These are phyloP conservation scores for Phialophora tarda DNA, from an alignment of 2,329 filamentous ascomycete genomes.

Conservation along the genomic window DNA sequence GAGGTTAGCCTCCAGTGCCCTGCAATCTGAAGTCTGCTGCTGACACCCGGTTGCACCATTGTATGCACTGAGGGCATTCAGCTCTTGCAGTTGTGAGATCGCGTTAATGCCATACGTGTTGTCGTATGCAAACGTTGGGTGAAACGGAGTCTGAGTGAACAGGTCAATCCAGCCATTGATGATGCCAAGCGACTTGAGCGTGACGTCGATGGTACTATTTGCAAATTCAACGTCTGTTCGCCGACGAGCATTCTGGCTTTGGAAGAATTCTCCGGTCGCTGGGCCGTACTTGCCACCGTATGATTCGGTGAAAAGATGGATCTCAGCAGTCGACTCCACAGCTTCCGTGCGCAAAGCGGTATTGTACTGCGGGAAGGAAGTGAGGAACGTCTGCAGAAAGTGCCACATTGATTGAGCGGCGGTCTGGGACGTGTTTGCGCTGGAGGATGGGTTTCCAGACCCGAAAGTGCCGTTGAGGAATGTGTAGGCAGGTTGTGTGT, in stretches of 20 bases:
- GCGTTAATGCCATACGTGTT: slow-evolving; percentile 66
- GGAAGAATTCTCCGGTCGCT: slow-evolving; percentile 63
- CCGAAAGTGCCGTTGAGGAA: slow-evolving; percentile 65
- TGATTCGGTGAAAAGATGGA: slow-evolving; percentile 72
- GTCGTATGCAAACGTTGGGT: slow-evolving; percentile 48
- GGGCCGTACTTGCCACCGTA: slow-evolving; percentile 75
- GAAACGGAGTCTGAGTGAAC: slow-evolving; percentile 58
- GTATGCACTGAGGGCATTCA: slow-evolving; percentile 39
- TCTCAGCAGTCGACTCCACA: slow-evolving; percentile 50
- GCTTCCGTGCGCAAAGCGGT: slow-evolving; percentile 52
- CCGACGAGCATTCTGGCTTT: slow-evolving; percentile 66
- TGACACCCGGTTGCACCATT: slow-evolving; percentile 38
- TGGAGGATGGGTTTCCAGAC: slow-evolving; percentile 50
- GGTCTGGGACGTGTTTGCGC: slow-evolving; percentile 48
- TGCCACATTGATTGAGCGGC: slow-evolving; percentile 63
- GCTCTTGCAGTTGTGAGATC: slow-evolving; percentile 48
- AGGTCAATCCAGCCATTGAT: slow-evolving; percentile 74
- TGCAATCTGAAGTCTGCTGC: slow-evolving; percentile 38
- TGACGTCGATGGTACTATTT: slow-evolving; percentile 35
- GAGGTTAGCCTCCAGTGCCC: slow-evolving; percentile 32
- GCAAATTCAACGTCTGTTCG: slow-evolving; percentile 56
- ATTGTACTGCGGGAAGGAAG: slow-evolving; percentile 64
- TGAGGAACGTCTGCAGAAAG: slow-evolving; percentile 61
- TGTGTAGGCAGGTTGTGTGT: slow-evolving; percentile 42
- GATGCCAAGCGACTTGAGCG: slow-evolving; percentile 67